Evolutionary conservation across 441 rosid genomes (phyloP).

Genomic region (Cnidoscolus chayamansa): DNA sequence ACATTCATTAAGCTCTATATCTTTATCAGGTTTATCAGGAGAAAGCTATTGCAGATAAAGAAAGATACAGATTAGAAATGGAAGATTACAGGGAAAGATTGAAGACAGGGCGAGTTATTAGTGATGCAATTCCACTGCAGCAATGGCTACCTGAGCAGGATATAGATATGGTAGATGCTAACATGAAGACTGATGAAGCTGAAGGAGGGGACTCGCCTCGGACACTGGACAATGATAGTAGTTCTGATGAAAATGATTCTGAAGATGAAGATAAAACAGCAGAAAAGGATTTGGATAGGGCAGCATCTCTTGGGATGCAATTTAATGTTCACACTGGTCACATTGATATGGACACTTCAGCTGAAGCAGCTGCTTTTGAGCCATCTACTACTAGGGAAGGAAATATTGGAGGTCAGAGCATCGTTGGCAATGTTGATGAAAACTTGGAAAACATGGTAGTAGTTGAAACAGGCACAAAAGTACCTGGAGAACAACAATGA

Average conservation of each 20-base stretch:
- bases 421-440: conserved; percentile 13
- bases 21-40: conserved; percentile 69
- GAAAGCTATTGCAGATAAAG: conserved; percentile 77
- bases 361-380: conserved; percentile 17
- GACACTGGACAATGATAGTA: conserved; percentile 38
- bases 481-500: conserved; percentile 21
- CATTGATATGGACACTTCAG: conserved; percentile 21
- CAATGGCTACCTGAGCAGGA: conserved; percentile 60
- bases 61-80: conserved; percentile 85
- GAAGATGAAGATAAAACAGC: conserved; percentile 45
- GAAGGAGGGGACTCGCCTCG: conserved; percentile 53
- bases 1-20: conserved; percentile 12
- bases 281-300: conserved; percentile 43
- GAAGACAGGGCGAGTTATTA: conserved; percentile 52
- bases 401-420: conserved; percentile 17
- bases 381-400: conserved; percentile 19
- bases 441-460: conserved; percentile 17
- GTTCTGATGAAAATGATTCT: conserved; percentile 48
- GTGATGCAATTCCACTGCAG: conserved; percentile 67
- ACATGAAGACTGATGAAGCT: conserved; percentile 45
- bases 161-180: conserved; percentile 45
- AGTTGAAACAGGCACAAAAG: conserved; percentile 12
- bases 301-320: conserved; percentile 23
- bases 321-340: conserved; percentile 23
- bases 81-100: conserved; percentile 70